Conservation (phyloP, 2,329 filamentous ascomycete genomes). For the Verticillium nubilum region DNA sequence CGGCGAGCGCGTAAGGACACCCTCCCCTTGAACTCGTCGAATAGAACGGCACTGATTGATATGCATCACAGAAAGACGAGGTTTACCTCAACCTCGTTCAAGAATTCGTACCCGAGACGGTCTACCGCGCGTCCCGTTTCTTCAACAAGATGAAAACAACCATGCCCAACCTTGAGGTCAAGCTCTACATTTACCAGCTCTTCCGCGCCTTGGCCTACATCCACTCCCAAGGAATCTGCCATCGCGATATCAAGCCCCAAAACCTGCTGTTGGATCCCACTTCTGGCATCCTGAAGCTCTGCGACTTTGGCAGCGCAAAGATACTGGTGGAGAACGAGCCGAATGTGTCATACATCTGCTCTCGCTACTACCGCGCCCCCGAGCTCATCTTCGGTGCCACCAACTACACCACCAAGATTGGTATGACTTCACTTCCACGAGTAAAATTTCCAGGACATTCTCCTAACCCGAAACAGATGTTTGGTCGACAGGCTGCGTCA, state of each 20-base stretch:
- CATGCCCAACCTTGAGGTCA: constrained; percentile 98
- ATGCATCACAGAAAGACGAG: constrained; percentile 72
- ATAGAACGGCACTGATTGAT: neutral
- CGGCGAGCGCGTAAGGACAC: constrained; percentile 75
- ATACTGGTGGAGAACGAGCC: constrained; percentile 98
- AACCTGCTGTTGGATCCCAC: constrained; percentile 90
- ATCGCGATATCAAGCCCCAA: constrained; percentile 98
- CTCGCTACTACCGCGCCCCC: constrained; percentile 94
- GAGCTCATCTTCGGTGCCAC: constrained; percentile 98
- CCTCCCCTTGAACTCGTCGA: neutral
- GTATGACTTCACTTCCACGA: constrained; percentile 48
- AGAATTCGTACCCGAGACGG: constrained; percentile 96
- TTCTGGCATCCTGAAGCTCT: constrained; percentile 90
- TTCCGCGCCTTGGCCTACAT: constrained; percentile 98
- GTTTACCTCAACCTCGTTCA: constrained; percentile 98
- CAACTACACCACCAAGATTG: constrained; percentile 99
- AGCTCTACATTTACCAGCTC: constrained; percentile 99
- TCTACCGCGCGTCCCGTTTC: constrained; percentile 95
- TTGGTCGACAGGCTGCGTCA: constrained; percentile 98
- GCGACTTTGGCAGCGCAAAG: constrained; percentile 98
- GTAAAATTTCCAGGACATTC: neutral
- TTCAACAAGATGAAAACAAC: constrained; percentile 99
- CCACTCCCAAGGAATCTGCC: constrained; percentile 98
- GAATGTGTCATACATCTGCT: constrained; percentile 99
- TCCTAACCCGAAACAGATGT: constrained; percentile 60